phyloP scores from a whole-genome alignment of 371 early-diverging fungal genomes.

The Mucor irregularis region DNA sequence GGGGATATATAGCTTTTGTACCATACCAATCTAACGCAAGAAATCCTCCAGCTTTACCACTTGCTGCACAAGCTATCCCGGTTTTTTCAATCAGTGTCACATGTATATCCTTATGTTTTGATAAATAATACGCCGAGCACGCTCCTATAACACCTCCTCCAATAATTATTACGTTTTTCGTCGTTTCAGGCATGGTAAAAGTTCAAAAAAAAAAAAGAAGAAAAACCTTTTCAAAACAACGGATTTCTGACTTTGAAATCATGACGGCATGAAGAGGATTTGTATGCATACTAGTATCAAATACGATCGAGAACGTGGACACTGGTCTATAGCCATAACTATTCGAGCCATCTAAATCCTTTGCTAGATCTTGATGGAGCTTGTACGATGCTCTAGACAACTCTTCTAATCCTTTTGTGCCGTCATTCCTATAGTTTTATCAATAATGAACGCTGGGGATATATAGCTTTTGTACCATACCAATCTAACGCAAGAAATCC shows the following conservation, averaged over 20 bases:
- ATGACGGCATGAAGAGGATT: too few relatives aligned
- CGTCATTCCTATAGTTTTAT: too few relatives aligned
- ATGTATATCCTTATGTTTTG: conserved; percentile 26
- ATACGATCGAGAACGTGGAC: conserved; percentile 48
- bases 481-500: conserved; percentile 74
- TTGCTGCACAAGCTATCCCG: conserved; percentile 63
- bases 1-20: too few relatives aligned
- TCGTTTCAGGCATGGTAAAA: too few relatives aligned
- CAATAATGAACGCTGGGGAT: too few relatives aligned
- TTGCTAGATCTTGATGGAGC: conserved; percentile 62
- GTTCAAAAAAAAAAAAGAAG: too few relatives aligned
- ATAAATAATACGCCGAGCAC: conserved; percentile 63
- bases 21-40: conserved; percentile 69
- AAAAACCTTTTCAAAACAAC: too few relatives aligned
- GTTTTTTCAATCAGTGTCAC: conserved; percentile 52
- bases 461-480: too few relatives aligned
- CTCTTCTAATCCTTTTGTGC: conserved; percentile 45
- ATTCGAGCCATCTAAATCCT: conserved; percentile 49
- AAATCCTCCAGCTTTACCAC: conserved; percentile 77
- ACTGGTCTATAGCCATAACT: conserved; percentile 64
- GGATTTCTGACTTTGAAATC: too few relatives aligned
- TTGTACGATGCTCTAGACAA: conserved; percentile 58
- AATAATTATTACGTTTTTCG: conserved; percentile 16
- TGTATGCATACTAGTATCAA: too few relatives aligned
- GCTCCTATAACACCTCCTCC: conserved; percentile 28